Base-by-base conservation (phyloP, 139 green algal genomes). In the Micractinium sp. region DNA sequence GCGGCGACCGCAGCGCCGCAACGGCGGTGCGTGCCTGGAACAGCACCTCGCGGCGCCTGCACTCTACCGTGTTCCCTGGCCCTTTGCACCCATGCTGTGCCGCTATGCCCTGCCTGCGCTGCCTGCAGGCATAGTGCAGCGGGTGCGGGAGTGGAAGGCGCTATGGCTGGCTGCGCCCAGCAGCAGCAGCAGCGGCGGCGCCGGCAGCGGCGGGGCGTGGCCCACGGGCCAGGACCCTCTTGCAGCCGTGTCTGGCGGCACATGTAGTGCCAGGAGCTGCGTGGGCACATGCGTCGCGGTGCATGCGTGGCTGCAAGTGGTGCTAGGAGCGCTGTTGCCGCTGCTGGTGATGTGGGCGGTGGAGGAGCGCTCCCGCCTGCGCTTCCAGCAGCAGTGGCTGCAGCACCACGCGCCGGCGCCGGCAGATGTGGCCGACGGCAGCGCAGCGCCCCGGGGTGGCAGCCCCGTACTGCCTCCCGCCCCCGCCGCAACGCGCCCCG, bases 351-450 rank as follows among this genome's bases (percentile, higher is more conserved):
- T 69, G 47, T 87, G 82, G 82, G 35, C 36, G 36, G 33, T 77
- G 0, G 82, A 87, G 25, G 82, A 87, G 82, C 35, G 47, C 23
- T 87, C 82, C 3, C 82, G 82, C 18, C 61, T 36, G 19, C 61
- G 36, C 35, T 87, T 87, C 82, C 61, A 77, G 61, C 61, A 25
- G 36, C 61, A 69, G 18, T 87, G 82, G 82, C 61, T 87, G 82
- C 31, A 77, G 82, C 25, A 36, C 2, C 82, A 77, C 31, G 47
- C n/a, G 74, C 35, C n/a, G 71, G 67, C 76, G 23, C 18, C 14
- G 29, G 41, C 78, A 39, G 41, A 7, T 0, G 15, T 9, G 13
- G 27, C 38, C 36, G n/a, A 0, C 12, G 74, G 35, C 35, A 25
- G 78, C 25, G 27, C 16, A 1, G 16, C 19, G 14, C 31, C 12